phyloP scores from a whole-genome alignment of 2,329 filamentous ascomycete species.

The Diaporthe sp. region DNA sequence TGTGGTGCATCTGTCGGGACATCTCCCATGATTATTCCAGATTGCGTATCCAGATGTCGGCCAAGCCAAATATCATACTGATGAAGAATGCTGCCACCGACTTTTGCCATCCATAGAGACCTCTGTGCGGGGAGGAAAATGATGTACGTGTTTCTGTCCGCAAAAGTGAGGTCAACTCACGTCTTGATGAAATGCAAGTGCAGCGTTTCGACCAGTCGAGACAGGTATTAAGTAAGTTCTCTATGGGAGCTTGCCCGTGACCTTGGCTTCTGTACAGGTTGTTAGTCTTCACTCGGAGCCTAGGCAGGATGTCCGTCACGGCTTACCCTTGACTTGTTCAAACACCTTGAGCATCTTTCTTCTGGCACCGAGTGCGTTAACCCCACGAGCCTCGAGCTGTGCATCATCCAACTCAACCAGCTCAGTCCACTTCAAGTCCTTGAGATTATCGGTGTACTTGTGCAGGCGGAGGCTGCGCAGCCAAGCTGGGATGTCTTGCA shows the following conservation, averaged over 20 bases:
- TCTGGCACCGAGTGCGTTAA: conserved; percentile 93
- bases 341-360: conserved; percentile 99
- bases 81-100: conserved; percentile 31
- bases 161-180: conserved; percentile 37
- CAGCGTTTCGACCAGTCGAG: conserved; percentile 7
- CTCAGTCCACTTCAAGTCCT: conserved; percentile 97
- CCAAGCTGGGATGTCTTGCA: conserved; percentile 97
- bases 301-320: background rate
- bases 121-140: conserved; percentile 17
- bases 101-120: conserved; percentile 24
- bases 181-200: conserved; percentile 26
- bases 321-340: conserved; percentile 87
- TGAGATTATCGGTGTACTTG: conserved; percentile 98
- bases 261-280: conserved; percentile 72
- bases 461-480: conserved; percentile 93
- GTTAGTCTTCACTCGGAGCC: conserved; percentile 47
- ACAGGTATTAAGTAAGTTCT: conserved; percentile 33
- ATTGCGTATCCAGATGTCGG: conserved; percentile 32
- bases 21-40: conserved; percentile 30
- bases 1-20: background rate
- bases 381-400: conserved; percentile 90
- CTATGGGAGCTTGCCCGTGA: conserved; percentile 77
- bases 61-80: conserved; percentile 23
- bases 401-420: conserved; percentile 93
- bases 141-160: conserved; percentile 19